Evolutionary conservation across 2,329 filamentous ascomycete genomes (phyloP), one percentile per base, ranked within the genome.

Genomic region (Pyricularia grisea): DNA sequence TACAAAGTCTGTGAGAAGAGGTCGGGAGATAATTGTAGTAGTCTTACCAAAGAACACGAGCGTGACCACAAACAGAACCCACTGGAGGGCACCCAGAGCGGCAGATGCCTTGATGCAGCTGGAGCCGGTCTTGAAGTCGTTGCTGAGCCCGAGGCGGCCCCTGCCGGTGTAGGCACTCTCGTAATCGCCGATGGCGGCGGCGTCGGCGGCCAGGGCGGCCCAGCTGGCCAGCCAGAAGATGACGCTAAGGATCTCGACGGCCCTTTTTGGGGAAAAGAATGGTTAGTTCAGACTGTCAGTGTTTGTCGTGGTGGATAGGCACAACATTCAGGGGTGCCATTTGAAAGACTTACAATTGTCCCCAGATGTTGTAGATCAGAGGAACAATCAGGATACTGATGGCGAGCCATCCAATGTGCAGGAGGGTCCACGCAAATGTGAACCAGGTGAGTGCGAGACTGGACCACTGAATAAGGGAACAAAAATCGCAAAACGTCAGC

Each of bases 141-240:
- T 42, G n/a, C 6, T 27, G 67, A 70, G 36, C 55, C 30, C 9
- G 0, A 2, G 11, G 70, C 66, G 60, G 31, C 25, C 60, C 27
- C 28, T 58, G 69, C 61, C 36, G 63, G n/a, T 64, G 14, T 12
- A 9, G 66, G 65, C 69, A 4, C 67, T 4, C 67, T 70, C 66
- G 25, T 20, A 3, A 7, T 60, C 14, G 42, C 27, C 23, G 4
- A 71, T 31, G 17, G 65, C 42, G 14, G 70, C 12, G 31, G 71
- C 71, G 42, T 73, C 70, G 58, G 69, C 70, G 68, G 72, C 72
- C 10, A 73, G 70, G n/a, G 72, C 70, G 68, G 72, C 71, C 71
- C 71, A 73, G 42, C 69, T 69, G 50, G 65, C 68, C 64, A 73
- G 72, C 72, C 72, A 73, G 60, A 73, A 73, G 65, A 73, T 70